Conservation (phyloP, 1,284 basidiomycete species). For the Exobasidium rhododendri region DNA sequence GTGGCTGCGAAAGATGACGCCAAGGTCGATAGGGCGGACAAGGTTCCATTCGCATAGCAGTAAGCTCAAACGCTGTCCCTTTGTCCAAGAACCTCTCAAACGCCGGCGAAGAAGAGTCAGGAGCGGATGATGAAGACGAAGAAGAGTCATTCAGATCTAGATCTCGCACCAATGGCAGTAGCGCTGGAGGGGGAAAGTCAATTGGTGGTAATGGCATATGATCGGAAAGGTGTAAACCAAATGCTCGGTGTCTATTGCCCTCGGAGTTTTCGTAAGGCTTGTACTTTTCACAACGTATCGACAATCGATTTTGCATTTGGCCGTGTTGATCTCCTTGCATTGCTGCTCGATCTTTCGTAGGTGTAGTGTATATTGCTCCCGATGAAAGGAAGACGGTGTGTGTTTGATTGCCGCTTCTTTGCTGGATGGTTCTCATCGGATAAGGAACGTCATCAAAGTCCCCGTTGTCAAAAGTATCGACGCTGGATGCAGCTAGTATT, state of each 20-base stretch:
- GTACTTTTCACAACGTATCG: not conserved
- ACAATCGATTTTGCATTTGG: not conserved
- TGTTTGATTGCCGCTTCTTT: constrained; percentile 1
- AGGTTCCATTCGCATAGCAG: constrained; percentile 29
- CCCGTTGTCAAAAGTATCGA: not conserved
- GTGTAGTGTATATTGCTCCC: constrained; percentile 6
- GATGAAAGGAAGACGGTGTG: constrained; percentile 6
- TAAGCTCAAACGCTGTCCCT: constrained; percentile 22
- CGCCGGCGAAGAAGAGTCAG: not conserved
- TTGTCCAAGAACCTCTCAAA: constrained; percentile 10
- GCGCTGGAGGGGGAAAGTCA: constrained; percentile 30
- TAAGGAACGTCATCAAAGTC: not conserved
- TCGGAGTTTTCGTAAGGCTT: not conserved
- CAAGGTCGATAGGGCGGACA: constrained; percentile 32
- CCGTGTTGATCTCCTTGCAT: not conserved
- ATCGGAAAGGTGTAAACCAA: constrained; percentile 10
- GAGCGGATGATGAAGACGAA: not conserved
- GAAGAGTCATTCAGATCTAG: not conserved
- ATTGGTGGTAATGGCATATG: constrained; percentile 22
- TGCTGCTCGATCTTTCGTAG: not conserved
- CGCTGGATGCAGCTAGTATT: not conserved
- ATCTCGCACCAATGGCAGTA: constrained; percentile 27
- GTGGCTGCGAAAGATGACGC: constrained; percentile 21
- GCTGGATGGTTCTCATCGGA: not conserved
- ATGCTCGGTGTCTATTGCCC: constrained; percentile 3